Base-by-base conservation (phyloP, 2,329 filamentous ascomycete species). In the Arthrobotrys entomopaga region DNA sequence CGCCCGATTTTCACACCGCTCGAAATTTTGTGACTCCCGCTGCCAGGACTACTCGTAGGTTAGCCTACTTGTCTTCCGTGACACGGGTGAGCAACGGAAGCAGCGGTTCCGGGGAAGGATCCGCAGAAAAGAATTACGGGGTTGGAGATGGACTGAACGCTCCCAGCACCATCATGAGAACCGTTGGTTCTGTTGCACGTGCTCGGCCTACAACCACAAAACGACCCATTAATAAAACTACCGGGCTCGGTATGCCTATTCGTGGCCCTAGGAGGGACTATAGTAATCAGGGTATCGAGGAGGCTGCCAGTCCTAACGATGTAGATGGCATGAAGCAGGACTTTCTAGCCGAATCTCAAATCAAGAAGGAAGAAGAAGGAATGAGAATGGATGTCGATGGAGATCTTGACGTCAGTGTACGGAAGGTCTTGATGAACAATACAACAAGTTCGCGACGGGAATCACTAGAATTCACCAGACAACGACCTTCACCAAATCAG, bases 211-310 rank as follows among this genome's bases (percentile, higher is more conserved):
- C 71, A 3, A 60, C 65, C 26, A 58, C 71, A 19, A 75, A 75
- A 46, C 64, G 71, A 15, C 71, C 71, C 8, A 49, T 66, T 43
- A 69, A 59, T 43, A 69, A 59, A 48, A 58, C 65, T 11, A n/a
- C 65, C 10, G 71, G 65, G 42, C 54, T 75, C 61, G 65, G 71
- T 16, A 75, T 75, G 71, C 71, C 71, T 56, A 75, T 75, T 63
- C 71, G 71, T 60, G 71, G 64, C 15, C 71, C 71, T 4, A 75
- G 56, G 26, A 43, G 65, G 13, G 71, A 75, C 13, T 65, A 50
- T 29, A 58, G 48, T 16, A 70, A 54, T 24, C 71, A 69, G 29
- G 64, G 56, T 26, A 34, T 67, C 10, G 57, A 53, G 15, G 70
- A 74, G 13, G 50, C 65, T 10, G 56, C 22, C 7, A 75, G 58